phyloP scores from a whole-genome alignment of 805 yeast genomes.

The Hanseniaspora hatyaiensis region DNA sequence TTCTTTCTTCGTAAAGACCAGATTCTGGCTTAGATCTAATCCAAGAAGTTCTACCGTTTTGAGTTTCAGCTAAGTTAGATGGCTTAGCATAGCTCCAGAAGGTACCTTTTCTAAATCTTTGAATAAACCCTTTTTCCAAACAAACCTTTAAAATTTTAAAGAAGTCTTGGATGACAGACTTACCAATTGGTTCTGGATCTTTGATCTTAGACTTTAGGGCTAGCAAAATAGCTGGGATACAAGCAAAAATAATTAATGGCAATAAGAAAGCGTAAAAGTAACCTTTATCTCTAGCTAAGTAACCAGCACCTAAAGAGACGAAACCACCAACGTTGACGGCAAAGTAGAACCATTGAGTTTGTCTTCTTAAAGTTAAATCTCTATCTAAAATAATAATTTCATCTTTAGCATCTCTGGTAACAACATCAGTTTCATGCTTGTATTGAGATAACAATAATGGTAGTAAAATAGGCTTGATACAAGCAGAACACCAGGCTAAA shows the following conservation, averaged over 20 bases:
- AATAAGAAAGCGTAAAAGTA: slow-evolving; percentile 66
- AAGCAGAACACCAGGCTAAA: slow-evolving; percentile 70
- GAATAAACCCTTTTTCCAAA: slow-evolving; percentile 34
- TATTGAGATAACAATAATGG: slow-evolving; percentile 63
- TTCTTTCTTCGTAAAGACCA: slow-evolving; percentile 30
- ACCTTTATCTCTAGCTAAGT: slow-evolving; percentile 53
- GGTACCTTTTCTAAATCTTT: slow-evolving; percentile 32
- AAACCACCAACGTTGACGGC: slow-evolving; percentile 67
- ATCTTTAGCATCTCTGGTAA: slow-evolving; percentile 45
- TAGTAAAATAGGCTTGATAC: slow-evolving; percentile 61
- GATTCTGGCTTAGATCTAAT: slow-evolving; percentile 22
- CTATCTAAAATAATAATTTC: slow-evolving; percentile 61
- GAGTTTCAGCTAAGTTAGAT: slow-evolving; percentile 7
- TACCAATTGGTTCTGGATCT: slow-evolving; percentile 25
- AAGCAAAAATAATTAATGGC: slow-evolving; percentile 49
- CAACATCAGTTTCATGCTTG: slow-evolving; percentile 49
- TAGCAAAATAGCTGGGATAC: slow-evolving; percentile 41
- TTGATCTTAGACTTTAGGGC: slow-evolving; percentile 25
- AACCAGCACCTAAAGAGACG: slow-evolving; percentile 66
- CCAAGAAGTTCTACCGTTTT: slow-evolving; percentile 18
- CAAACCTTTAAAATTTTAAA: slow-evolving; percentile 34
- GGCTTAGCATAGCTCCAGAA: slow-evolving; percentile 37
- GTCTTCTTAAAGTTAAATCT: slow-evolving; percentile 56
- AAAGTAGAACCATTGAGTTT: slow-evolving; percentile 65
- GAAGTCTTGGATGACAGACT: slow-evolving; percentile 37